These are phyloP conservation scores for Daldinia sp. DNA, from an alignment of 2,329 filamentous ascomycete species.

Conservation along the genomic window DNA sequence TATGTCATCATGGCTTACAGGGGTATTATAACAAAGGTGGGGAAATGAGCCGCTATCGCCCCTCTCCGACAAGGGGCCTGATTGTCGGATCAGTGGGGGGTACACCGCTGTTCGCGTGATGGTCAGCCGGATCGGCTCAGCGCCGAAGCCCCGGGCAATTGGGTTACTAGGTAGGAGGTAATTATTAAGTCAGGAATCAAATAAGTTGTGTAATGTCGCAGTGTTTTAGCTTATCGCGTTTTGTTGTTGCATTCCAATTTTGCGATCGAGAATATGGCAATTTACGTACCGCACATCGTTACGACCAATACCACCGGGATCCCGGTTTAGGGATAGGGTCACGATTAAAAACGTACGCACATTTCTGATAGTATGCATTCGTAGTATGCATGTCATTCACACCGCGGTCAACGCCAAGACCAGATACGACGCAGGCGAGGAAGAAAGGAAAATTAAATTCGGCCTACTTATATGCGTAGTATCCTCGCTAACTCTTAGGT, in stretches of 20 bases:
- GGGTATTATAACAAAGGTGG: conserved; percentile 16
- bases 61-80: conserved; percentile 12
- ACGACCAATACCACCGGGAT: not conserved
- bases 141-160: conserved; percentile 10
- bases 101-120: conserved; percentile 32
- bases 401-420: conserved; percentile 17
- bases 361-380: not conserved
- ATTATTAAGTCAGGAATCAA: not conserved
- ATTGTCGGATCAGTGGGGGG: conserved; percentile 20
- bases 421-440: conserved; percentile 9
- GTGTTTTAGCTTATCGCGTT: not conserved
- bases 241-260: too few relatives aligned
- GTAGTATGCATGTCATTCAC: conserved; percentile 9
- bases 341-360: not conserved
- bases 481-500: not conserved
- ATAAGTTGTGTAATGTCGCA: not conserved
- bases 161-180: not conserved
- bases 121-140: conserved; percentile 5
- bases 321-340: not conserved
- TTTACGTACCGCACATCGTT: too few relatives aligned
- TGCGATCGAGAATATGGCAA: not conserved
- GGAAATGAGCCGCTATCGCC: conserved; percentile 27
- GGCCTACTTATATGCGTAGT: not conserved
- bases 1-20: conserved; percentile 30
- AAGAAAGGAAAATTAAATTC: conserved; percentile 9